These are phyloP conservation scores for Hanseniaspora uvarum DNA, from an alignment of 1,139 yeast genomes.

Conservation along the genomic window DNA sequence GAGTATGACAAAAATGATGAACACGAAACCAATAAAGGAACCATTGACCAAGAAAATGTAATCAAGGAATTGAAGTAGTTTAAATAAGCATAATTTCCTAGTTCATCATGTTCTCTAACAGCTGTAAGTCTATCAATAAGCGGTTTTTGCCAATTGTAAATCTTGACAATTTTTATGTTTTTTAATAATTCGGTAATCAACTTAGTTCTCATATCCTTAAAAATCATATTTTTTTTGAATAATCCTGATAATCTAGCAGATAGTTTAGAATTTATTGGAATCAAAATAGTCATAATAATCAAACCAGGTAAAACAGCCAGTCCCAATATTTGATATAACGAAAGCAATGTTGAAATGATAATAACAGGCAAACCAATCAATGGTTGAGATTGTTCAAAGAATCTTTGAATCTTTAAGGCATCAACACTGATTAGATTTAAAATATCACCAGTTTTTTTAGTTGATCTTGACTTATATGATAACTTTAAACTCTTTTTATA, in stretches of 20 bases:
- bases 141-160: slow-evolving; percentile 61
- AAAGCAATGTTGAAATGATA: slow-evolving; percentile 42
- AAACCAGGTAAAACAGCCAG: slow-evolving; percentile 53
- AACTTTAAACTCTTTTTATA: slow-evolving; percentile 43
- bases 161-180: slow-evolving; percentile 54
- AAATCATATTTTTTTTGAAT: slow-evolving; percentile 53
- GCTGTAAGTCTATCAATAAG: slow-evolving; percentile 39
- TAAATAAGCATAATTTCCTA: slow-evolving; percentile 38
- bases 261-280: slow-evolving; percentile 48
- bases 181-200: slow-evolving; percentile 49
- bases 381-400: slow-evolving; percentile 44
- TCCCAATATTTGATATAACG: slow-evolving; percentile 52
- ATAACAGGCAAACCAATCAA: slow-evolving; percentile 53
- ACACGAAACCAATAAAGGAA: slow-evolving; percentile 41
- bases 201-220: slow-evolving; percentile 47
- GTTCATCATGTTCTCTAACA: slow-evolving; percentile 36
- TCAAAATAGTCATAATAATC: slow-evolving; percentile 41
- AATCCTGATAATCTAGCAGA: slow-evolving; percentile 41
- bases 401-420: slow-evolving; percentile 43
- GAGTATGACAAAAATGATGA: slow-evolving; percentile 40
- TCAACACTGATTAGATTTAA: slow-evolving; percentile 50
- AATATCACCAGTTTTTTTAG: slow-evolving; percentile 48
- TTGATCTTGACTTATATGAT: slow-evolving; percentile 39
- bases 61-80: slow-evolving; percentile 42
- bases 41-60: slow-evolving; percentile 40